Base-by-base conservation (phyloP, 2,329 filamentous ascomycete species). In the Ophiosphaerella korrae region DNA sequence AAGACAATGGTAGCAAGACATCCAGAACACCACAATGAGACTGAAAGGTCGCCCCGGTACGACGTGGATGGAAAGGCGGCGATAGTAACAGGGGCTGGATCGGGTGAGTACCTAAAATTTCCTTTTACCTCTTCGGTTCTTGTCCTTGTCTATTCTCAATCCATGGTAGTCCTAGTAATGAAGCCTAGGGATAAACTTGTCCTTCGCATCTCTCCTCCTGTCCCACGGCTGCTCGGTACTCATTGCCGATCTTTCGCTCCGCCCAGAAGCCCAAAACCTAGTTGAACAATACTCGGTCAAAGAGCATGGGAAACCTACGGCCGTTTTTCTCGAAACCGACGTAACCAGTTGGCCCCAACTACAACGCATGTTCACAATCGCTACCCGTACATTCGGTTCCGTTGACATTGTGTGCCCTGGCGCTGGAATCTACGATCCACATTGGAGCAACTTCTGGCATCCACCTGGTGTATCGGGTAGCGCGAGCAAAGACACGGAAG, bases 361-460 rank as follows among this genome's bases (percentile, higher is more conserved):
- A 3, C 52, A 63, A 5, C 39, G 36, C 45, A 69, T 74, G 56
- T 75, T 77, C 55, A 50, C 54, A 8, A 57, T 60, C 2, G 68
- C 67, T 1, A 50, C 53, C 14, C 36, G 50, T 16, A 59, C 66
- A 41, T 75, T 76, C 45, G 67, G 67, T 3, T 64, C 60, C 16
- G 60, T 75, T 3, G 78, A 81, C 48, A 75, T 81, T 37, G 74
- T 80, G 12, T 79, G 77, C 45, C 78, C 79, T 0, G 78, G 78
- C 14, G 79, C 78, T 3, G 78, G 79, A 5, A 67, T 81, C 23
- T 81, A 74, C 66, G 79, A 81, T 45, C 77, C 78, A 0, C 67
- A 75, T 45, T 78, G 73, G 64, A 72, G 65, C 48, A 80, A 78
- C 61, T 80, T 80, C 66, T 80, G 77, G 77, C 70, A 77, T 47